Conservation (phyloP, 805 yeast genomes). For the Pichia californica region DNA sequence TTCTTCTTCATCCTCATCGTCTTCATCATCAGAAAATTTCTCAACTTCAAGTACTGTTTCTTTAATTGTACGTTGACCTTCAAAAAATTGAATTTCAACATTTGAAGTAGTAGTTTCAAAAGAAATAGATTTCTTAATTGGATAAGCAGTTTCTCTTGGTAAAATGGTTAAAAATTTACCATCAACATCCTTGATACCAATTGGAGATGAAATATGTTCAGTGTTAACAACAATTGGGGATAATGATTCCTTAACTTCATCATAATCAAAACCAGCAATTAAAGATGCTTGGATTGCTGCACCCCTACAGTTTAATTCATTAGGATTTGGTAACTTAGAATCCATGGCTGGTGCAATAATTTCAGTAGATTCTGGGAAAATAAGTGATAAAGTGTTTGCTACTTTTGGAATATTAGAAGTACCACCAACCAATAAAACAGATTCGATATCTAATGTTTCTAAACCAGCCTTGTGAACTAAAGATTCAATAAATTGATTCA, state of each 20-base stretch:
- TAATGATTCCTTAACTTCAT: conserved; percentile 71
- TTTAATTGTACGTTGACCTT: conserved; percentile 78
- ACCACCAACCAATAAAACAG: conserved; percentile 90
- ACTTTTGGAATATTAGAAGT: conserved; percentile 88
- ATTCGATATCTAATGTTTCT: conserved; percentile 82
- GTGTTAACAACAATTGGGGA: conserved; percentile 84
- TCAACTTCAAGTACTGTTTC: conserved; percentile 74
- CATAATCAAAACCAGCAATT: conserved; percentile 74
- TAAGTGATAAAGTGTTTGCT: conserved; percentile 59
- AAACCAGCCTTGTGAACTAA: conserved; percentile 76
- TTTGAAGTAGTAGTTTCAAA: conserved; percentile 58
- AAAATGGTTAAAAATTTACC: conserved; percentile 68
- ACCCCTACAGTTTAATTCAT: conserved; percentile 87
- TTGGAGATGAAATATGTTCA: conserved; percentile 75
- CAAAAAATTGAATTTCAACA: conserved; percentile 66
- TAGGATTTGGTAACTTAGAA: conserved; percentile 76
- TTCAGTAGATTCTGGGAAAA: conserved; percentile 77
- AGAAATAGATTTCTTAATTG: conserved; percentile 70
- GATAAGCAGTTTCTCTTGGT: conserved; percentile 81
- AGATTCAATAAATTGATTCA: conserved; percentile 68
- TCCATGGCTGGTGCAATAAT: conserved; percentile 74
- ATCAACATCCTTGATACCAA: conserved; percentile 73
- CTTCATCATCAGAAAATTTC: conserved; percentile 47
- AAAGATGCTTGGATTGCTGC: conserved; percentile 95
- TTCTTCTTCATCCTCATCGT: conserved; percentile 54